phyloP scores from a whole-genome alignment of 306 rosid species.

The Ormosia emarginata region DNA sequence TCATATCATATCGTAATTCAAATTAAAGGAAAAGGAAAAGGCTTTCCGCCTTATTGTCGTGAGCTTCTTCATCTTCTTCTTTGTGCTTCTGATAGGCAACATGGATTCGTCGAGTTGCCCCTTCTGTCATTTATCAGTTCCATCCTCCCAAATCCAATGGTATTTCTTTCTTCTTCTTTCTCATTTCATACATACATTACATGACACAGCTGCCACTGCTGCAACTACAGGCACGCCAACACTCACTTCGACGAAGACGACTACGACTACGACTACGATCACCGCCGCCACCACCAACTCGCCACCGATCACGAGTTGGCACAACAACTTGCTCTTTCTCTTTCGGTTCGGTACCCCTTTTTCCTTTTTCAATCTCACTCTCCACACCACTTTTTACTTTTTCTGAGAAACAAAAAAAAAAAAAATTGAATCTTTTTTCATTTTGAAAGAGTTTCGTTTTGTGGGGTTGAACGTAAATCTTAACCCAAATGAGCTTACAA shows the following conservation, averaged over 20 bases:
- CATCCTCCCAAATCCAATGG: slow-evolving; percentile 61
- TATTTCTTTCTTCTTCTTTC: not conserved
- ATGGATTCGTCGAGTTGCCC: slow-evolving; percentile 51
- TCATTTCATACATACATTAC: not conserved
- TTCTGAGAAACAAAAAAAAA: not conserved
- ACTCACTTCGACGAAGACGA: slow-evolving; percentile 50
- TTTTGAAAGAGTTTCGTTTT: not conserved
- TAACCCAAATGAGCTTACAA: not conserved
- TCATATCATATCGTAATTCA: too few relatives aligned
- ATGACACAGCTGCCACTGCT: not conserved
- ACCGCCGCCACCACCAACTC: not conserved
- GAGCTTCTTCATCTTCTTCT: too few relatives aligned
- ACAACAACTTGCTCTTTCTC: slow-evolving; percentile 17
- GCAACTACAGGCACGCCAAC: slow-evolving; percentile 71
- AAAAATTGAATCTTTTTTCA: not conserved
- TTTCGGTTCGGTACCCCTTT: slow-evolving; percentile 25
- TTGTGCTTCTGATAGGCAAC: not conserved
- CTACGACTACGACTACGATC: not conserved
- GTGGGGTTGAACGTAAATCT: not conserved
- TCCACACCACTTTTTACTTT: not conserved
- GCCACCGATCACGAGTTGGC: not conserved
- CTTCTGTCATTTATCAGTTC: slow-evolving; percentile 48
- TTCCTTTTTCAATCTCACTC: not conserved
- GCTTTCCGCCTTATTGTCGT: too few relatives aligned
- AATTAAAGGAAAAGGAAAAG: too few relatives aligned